phyloP scores from a whole-genome alignment of 2,329 filamentous ascomycete genomes.

The Diatrype stigma region DNA sequence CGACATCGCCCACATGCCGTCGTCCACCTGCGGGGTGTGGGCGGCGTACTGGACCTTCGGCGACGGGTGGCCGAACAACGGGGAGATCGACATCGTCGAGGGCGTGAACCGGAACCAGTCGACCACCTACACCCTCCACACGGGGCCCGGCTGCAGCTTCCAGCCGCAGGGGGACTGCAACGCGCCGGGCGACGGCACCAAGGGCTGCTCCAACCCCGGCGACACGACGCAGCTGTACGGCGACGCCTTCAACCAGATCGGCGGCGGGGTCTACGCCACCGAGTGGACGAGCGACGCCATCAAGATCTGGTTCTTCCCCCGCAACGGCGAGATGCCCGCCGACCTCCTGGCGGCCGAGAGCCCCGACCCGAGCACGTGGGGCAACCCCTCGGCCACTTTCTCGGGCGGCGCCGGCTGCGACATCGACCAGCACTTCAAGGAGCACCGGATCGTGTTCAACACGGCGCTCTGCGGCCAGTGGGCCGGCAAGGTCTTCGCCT shows the following conservation, averaged over 20 bases:
- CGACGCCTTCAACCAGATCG: slow-evolving; percentile 63
- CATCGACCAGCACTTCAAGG: slow-evolving; percentile 63
- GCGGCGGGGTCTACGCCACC: slow-evolving; percentile 68
- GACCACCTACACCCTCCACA: slow-evolving; percentile 67
- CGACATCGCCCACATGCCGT: slow-evolving; percentile 75
- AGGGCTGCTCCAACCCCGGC: slow-evolving; percentile 57
- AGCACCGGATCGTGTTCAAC: slow-evolving; percentile 75
- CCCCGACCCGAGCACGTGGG: slow-evolving; percentile 68
- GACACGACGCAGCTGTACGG: slow-evolving; percentile 56
- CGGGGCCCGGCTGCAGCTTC: slow-evolving; percentile 53
- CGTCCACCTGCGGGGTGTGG: slow-evolving; percentile 67
- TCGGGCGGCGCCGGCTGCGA: slow-evolving; percentile 61
- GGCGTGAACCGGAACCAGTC: slow-evolving; percentile 61
- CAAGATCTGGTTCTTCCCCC: slow-evolving; percentile 77
- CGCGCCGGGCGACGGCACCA: slow-evolving; percentile 40
- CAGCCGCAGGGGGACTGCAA: slow-evolving; percentile 52
- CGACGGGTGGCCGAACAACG: slow-evolving; percentile 62
- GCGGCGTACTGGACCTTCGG: slow-evolving; percentile 70
- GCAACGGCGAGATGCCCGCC: slow-evolving; percentile 52
- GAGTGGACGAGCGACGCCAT: slow-evolving; percentile 74
- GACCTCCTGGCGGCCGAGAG: slow-evolving; percentile 56
- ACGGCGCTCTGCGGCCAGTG: slow-evolving; percentile 86
- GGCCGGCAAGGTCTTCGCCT: slow-evolving; percentile 68
- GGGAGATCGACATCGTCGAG: slow-evolving; percentile 80
- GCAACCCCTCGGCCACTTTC: slow-evolving; percentile 65